Evolutionary conservation across 1,284 basidiomycete species (phyloP), one percentile per base, ranked within the genome.

Genomic region (Gymnopus androsaceus): DNA sequence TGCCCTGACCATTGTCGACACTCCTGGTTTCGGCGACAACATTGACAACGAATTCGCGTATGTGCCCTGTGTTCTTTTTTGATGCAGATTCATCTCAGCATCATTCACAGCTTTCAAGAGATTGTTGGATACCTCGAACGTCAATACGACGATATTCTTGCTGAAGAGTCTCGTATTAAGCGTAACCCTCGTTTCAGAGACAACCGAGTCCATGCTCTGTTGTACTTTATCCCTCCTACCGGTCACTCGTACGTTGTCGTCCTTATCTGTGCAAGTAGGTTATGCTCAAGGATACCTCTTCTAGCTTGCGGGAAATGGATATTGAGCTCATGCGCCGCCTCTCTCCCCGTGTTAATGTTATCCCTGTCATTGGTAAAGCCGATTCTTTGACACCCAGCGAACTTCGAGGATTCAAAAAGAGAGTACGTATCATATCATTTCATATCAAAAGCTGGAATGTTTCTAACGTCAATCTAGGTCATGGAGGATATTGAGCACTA

Each of bases 401-500:
- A 72, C 85, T 98, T 54, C 84, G 85, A 60, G 94, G 88, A 11
- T 99, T 99, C 85, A 99, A 98, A 83, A 95, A 95, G 76, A 83
- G 97, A 70, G 94, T 95, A 60, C 64, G 85, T 79, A 28, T 3
- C 12, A 25, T 21, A 56, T 45, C 38, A 45, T 30, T 30, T 19
- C 55, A 14, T 42, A 19, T 23, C 36, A 15, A 23, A 17, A 45
- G 23, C n/a, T 33, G n/a, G n/a, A n/a, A n/a, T n/a, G n/a, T n/a
- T n/a, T n/a, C n/a, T 17, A 11, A 23, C 23, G 4, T 33, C 23
- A 7, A 31, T 30, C 33, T 64, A 95, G 92, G 88, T 99, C 69
- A 98, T 98, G 95, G 95, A 99, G 75, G 96, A 99, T 71, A 98
- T 99, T 64, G 96, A 98, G 69, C 85, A 98, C 79, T 98, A 99